A percentile compares a stretch with the other conserved stretches of the same genome.
Conservation (phyloP, 2,329 filamentous ascomycete species). For the Neopestalotiopsis sp. region DNA sequence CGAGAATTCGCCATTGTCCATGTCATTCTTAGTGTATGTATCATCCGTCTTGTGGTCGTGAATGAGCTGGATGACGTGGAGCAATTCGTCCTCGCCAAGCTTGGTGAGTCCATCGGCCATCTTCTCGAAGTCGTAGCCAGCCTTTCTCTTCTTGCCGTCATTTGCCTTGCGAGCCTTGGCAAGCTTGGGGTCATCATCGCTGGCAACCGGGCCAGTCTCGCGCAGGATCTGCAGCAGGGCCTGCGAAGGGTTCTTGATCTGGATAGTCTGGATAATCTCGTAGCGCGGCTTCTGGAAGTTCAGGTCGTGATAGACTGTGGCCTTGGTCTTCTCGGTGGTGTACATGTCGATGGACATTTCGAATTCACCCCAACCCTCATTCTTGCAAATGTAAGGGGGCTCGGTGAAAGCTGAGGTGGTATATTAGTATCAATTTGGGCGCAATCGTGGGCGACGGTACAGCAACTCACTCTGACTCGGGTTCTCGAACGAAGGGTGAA, state of each 20-base stretch:
- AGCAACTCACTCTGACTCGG: conserved; percentile 77
- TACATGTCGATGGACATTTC: conserved; percentile 88
- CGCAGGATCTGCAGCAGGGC: conserved; percentile 79
- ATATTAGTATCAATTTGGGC: conserved; percentile 24
- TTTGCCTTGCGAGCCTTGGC: conserved; percentile 64
- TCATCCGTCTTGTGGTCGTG: conserved; percentile 95
- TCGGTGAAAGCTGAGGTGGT: conserved; percentile 72
- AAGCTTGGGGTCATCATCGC: conserved; percentile 69
- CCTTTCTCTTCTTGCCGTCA: conserved; percentile 78
- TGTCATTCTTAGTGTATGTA: conserved; percentile 96
- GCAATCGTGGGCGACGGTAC: not conserved
- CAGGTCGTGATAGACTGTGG: conserved; percentile 82
- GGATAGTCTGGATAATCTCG: conserved; percentile 80
- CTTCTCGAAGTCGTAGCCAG: conserved; percentile 88
- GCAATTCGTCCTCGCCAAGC: conserved; percentile 85
- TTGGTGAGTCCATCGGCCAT: conserved; percentile 89
- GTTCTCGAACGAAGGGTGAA: conserved; percentile 93
- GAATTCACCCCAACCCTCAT: conserved; percentile 99
- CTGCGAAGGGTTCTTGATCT: conserved; percentile 92
- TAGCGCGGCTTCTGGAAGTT: conserved; percentile 87
- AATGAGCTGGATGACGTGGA: conserved; percentile 96
- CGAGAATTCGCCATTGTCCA: conserved; percentile 97
- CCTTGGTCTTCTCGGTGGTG: conserved; percentile 80
- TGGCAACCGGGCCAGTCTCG: conserved; percentile 85
- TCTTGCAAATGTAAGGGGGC: conserved; percentile 85